Base-by-base conservation (phyloP, 495 filamentous ascomycete genomes). In the Penicillium paradoxum region DNA sequence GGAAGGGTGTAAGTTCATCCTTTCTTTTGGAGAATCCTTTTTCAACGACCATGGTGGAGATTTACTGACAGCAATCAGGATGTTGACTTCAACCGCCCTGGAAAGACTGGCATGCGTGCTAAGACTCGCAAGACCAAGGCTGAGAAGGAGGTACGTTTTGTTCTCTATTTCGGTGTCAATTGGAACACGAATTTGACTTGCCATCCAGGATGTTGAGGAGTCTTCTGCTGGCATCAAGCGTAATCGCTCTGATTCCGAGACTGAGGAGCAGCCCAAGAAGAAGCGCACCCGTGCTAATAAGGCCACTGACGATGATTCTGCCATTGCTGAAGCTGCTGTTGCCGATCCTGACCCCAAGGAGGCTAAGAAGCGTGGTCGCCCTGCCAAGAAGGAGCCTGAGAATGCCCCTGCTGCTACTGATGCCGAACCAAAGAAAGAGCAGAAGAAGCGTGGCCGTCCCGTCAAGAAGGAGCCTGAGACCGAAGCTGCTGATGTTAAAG, bases 1-100 rank as follows among this genome's bases (percentile, higher is more conserved):
- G 88, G 84, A 83, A 79, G 5, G 86, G 88, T 0, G 88, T 92
- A 76, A 72, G 85, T 68, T 64, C 65, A 39, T 24, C 9, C 15
- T 45, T 34, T 32, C 22, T 51, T n/a, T 18, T 39, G 18, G 41
- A 8, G 2, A 27, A 27, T 27, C 7, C 24, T 27, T 27, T 7
- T 51, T 19, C 32, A 4, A 36, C 25, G 34, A 7, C 30, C 6
- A 37, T 2, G 15, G 4, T 27, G n/a, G 24, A 17, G 43, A 25
- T 29, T 56, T 41, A 41, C 52, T 33, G 25, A 38, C 45, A 43
- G 18, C 32, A 4, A 14, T 3, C 45, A 89, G 85, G 87, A 91
- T 56, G 63, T 76, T 4, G 83, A 86, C 57, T 73, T 79, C 62
- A 90, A 90, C 60, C 73, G 77, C n/a, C 83, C 79, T 17, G 86